Evolutionary conservation across 2,329 filamentous ascomycete species (phyloP).

Genomic region (Pseudopyricularia cyperi): DNA sequence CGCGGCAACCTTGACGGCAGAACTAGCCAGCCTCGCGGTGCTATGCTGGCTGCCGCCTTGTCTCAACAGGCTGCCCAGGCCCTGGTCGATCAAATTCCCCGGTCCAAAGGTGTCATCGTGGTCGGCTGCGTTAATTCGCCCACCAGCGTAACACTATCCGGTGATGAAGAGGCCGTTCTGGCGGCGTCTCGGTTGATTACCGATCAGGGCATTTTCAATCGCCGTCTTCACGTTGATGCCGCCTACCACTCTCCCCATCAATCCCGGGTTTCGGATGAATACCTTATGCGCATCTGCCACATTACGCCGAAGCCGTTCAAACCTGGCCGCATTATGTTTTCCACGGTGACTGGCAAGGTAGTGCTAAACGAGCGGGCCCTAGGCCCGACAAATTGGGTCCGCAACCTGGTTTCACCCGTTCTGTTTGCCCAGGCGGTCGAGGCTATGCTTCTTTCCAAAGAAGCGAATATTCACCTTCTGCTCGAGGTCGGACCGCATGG

Average conservation of each 20-base stretch:
- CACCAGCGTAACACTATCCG: conserved; percentile 28
- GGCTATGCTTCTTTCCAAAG: conserved; percentile 5
- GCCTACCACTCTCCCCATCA: conserved; percentile 14
- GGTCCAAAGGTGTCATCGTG: background rate
- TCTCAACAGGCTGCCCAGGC: conserved; percentile 20
- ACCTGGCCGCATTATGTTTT: conserved; percentile 9
- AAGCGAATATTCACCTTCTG: conserved; percentile 17
- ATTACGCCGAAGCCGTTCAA: conserved; percentile 8
- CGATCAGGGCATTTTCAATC: conserved; percentile 4
- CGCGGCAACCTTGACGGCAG: conserved; percentile 21
- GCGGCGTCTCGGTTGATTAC: conserved; percentile 7
- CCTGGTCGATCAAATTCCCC: background rate
- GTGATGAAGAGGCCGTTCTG: conserved; percentile 12
- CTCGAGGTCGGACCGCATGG: conserved; percentile 28
- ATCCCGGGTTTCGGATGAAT: conserved; percentile 4
- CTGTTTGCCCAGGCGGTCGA: conserved; percentile 12
- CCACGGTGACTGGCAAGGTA: conserved; percentile 8
- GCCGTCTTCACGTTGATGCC: conserved; percentile 9
- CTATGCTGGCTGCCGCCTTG: conserved; percentile 34
- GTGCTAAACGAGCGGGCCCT: conserved; percentile 5
- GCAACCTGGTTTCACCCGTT: conserved; percentile 18
- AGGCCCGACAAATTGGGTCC: conserved; percentile 14
- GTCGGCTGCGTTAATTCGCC: background rate
- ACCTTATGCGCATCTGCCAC: conserved; percentile 9
- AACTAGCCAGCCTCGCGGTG: conserved; percentile 6